phyloP scores from a whole-genome alignment of 257 asterid species.

The Nicotiana paniculata region DNA sequence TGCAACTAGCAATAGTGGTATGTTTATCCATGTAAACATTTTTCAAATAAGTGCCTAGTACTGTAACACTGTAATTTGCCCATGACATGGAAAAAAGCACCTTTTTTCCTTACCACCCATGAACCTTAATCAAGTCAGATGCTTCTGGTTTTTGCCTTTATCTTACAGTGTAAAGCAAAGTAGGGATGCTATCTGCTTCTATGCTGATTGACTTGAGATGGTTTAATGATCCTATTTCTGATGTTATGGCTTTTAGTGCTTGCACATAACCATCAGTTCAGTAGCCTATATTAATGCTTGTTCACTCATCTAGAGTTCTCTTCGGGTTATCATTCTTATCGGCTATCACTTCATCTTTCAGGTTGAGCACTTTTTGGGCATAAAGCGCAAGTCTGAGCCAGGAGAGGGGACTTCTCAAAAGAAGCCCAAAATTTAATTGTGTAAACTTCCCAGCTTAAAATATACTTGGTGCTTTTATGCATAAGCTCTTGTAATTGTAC shows the following conservation, averaged over 20 bases:
- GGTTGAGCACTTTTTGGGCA: constrained; percentile 87
- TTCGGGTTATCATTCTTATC: neutral
- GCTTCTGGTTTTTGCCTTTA: neutral
- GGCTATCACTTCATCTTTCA: constrained; percentile 16
- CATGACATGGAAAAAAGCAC: neutral
- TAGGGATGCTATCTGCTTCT: neutral
- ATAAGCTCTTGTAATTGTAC: constrained; percentile 3
- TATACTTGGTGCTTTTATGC: neutral
- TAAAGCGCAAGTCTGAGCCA: constrained; percentile 63
- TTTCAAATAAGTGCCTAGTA: neutral
- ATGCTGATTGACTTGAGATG: neutral
- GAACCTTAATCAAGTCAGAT: neutral
- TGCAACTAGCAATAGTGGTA: neutral
- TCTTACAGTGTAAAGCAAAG: neutral
- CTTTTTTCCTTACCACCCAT: neutral
- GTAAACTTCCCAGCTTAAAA: neutral
- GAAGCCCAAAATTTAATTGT: constrained; percentile 55
- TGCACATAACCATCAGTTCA: neutral
- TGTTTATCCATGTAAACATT: neutral
- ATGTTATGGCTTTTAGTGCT: neutral
- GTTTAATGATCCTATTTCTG: neutral
- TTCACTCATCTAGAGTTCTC: neutral
- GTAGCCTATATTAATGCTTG: neutral
- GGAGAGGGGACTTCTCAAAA: constrained; percentile 42
- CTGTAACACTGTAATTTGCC: neutral